Evolutionary conservation across 2,329 filamentous ascomycete species (phyloP).

Genomic region (Diaporthe sp.): DNA sequence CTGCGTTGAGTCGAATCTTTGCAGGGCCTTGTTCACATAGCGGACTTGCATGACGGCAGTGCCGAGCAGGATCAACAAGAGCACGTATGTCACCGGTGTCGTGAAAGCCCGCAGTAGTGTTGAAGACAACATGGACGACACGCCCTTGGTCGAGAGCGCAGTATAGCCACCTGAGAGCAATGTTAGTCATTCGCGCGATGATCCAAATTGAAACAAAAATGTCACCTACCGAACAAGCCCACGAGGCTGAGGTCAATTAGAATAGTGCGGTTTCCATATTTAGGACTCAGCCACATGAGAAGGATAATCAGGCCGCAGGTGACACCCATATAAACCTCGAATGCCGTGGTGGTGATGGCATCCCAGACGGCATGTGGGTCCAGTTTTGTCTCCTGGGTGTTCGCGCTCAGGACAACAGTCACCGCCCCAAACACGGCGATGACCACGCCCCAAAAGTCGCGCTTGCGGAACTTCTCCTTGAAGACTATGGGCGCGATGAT

Average conservation of each 20-base stretch:
- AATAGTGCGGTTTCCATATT: slow-evolving; percentile 87
- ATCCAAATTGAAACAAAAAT: not conserved
- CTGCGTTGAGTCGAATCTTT: slow-evolving; percentile 96
- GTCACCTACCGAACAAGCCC: slow-evolving; percentile 83
- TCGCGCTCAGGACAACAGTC: slow-evolving; percentile 92
- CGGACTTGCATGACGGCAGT: slow-evolving; percentile 98
- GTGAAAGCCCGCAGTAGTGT: slow-evolving; percentile 90
- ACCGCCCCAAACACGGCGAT: slow-evolving; percentile 91
- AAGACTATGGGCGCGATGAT: slow-evolving; percentile 95
- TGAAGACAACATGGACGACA: slow-evolving; percentile 93
- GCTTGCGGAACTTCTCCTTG: slow-evolving; percentile 86
- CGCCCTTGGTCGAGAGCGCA: slow-evolving; percentile 95
- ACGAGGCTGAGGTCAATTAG: slow-evolving; percentile 94
- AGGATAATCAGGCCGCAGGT: slow-evolving; percentile 80
- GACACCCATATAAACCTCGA: slow-evolving; percentile 89
- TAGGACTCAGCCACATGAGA: slow-evolving; percentile 86
- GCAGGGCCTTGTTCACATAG: slow-evolving; percentile 89
- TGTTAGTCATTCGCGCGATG: not conserved
- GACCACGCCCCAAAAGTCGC: slow-evolving; percentile 90
- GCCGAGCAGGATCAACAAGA: slow-evolving; percentile 82
- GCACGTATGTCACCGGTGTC: slow-evolving; percentile 90
- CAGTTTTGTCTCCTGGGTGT: slow-evolving; percentile 88
- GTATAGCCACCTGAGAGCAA: slow-evolving; percentile 83
- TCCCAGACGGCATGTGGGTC: slow-evolving; percentile 92
- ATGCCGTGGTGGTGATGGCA: slow-evolving; percentile 88